Conservation (phyloP, 1,139 yeast genomes). For the Candida dubliniensis region DNA sequence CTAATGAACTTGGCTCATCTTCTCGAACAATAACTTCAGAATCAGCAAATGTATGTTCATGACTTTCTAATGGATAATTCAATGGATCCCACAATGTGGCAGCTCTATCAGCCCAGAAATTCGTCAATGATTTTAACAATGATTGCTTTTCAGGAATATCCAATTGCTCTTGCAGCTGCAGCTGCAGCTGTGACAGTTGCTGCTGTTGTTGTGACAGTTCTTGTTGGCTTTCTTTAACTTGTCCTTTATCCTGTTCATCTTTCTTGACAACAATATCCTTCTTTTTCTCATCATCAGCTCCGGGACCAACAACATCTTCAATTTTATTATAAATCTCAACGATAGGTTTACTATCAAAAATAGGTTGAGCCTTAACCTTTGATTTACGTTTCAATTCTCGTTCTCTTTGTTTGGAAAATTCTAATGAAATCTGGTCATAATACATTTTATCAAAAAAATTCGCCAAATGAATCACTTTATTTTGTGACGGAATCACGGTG, state of each 20-base stretch:
- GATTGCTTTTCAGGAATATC: constrained; percentile 64
- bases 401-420: constrained; percentile 86
- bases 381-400: constrained; percentile 63
- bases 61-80: constrained; percentile 73
- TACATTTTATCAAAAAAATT: constrained; percentile 73
- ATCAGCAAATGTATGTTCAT: constrained; percentile 92
- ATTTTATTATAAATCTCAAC: constrained; percentile 91
- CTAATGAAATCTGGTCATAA: constrained; percentile 77
- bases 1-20: constrained; percentile 93
- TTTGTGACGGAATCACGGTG: constrained; percentile 19
- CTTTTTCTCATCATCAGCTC: constrained; percentile 27
- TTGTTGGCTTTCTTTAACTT: constrained; percentile 3
- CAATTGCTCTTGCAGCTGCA: constrained; percentile 6
- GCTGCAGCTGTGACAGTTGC: constrained; percentile 1
- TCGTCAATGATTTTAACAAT: constrained; percentile 77
- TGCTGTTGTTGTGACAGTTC: not conserved
- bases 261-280: constrained; percentile 10
- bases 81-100: constrained; percentile 95
- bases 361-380: constrained; percentile 72
- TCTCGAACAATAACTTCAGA: constrained; percentile 93
- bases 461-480: constrained; percentile 61
- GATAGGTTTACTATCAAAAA: constrained; percentile 78
- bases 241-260: constrained; percentile 10
- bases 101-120: constrained; percentile 97
- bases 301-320: constrained; percentile 70